phyloP scores from a whole-genome alignment of 2,329 filamentous ascomycete genomes.

The Alternaria hordeiaustralica region DNA sequence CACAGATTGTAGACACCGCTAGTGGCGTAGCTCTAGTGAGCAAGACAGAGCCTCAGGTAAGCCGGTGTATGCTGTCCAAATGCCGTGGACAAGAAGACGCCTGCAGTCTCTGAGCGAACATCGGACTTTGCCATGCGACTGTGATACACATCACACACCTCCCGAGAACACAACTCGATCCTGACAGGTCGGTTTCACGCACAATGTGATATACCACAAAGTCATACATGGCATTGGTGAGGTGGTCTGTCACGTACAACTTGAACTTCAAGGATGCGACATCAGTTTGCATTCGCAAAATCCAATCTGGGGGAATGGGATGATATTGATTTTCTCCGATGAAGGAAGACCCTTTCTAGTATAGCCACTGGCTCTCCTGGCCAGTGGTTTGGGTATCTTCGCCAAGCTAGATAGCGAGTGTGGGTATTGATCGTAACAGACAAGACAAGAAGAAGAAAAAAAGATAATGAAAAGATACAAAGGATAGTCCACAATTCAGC shows the following conservation, averaged over 20 bases:
- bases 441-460: conserved; percentile 8
- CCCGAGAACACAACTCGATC: background rate
- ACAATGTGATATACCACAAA: background rate
- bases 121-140: background rate
- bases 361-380: conserved; percentile 28
- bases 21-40: background rate
- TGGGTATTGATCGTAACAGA: conserved; percentile 26
- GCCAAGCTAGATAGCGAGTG: conserved; percentile 35
- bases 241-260: background rate
- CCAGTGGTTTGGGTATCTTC: conserved; percentile 27
- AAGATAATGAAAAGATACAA: conserved; percentile 5
- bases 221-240: background rate
- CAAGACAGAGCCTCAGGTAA: background rate
- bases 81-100: background rate
- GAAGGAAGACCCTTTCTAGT: conserved; percentile 47
- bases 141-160: background rate
- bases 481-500: conserved; percentile 16
- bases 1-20: background rate
- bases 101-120: background rate
- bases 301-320: background rate
- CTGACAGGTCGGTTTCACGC: conserved; percentile 11
- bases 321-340: conserved; percentile 45
- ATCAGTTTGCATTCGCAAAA: background rate
- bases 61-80: background rate
- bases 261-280: background rate